A percentile compares a stretch with the other conserved stretches of the same genome.
phyloP scores from a whole-genome alignment of 768 basidiomycete genomes.

The Paxillus rubicundulus region DNA sequence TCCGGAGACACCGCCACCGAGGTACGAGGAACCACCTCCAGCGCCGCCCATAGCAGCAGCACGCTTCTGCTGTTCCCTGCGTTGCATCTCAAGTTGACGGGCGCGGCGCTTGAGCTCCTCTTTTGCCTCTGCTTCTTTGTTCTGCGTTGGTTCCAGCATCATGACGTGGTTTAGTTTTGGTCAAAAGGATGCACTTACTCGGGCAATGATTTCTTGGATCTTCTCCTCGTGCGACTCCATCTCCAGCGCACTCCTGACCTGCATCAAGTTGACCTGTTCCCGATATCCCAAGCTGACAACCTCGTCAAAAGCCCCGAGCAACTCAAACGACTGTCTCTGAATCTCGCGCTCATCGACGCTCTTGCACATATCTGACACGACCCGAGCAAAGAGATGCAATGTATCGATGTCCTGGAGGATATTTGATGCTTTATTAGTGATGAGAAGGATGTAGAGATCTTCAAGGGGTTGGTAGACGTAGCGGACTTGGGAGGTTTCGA shows the following conservation, averaged over 20 bases:
- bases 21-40: constrained; percentile 53
- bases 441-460: constrained; percentile 94
- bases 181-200: constrained; percentile 47
- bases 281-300: constrained; percentile 87
- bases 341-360: constrained; percentile 89
- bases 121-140: constrained; percentile 99
- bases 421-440: constrained; percentile 99
- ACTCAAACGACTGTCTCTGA: constrained; percentile 84
- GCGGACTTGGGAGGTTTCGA: constrained; percentile 91
- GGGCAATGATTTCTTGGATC: constrained; percentile 97
- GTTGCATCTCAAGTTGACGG: constrained; percentile 97
- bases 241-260: constrained; percentile 75
- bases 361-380: constrained; percentile 89
- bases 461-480: constrained; percentile 97
- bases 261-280: constrained; percentile 75
- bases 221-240: constrained; percentile 94
- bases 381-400: constrained; percentile 87
- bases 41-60: constrained; percentile 45
- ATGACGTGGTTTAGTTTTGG: background rate
- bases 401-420: constrained; percentile 98
- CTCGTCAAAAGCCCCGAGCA: constrained; percentile 95
- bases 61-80: constrained; percentile 88
- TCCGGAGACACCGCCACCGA: constrained; percentile 65
- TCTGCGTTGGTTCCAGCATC: constrained; percentile 42
- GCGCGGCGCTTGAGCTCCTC: constrained; percentile 98